These are phyloP conservation scores for Limtongozyma cylindracea DNA, from an alignment of 805 yeast genomes.

Conservation along the genomic window DNA sequence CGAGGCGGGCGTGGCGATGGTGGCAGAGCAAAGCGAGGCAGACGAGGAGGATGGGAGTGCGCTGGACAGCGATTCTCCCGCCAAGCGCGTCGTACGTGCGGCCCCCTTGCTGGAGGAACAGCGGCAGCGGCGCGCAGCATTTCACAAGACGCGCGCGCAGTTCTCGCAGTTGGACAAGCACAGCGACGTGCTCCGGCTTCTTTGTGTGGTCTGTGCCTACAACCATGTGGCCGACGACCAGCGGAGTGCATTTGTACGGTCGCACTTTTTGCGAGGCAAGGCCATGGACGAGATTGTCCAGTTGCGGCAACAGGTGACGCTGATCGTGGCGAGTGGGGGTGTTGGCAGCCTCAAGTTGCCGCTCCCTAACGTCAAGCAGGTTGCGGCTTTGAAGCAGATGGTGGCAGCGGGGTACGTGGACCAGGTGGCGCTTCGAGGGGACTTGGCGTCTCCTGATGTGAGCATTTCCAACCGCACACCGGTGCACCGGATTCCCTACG, in stretches of 20 bases:
- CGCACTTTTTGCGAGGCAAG: slow-evolving; percentile 53
- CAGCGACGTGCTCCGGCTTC: slow-evolving; percentile 50
- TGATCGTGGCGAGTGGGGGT: slow-evolving; percentile 55
- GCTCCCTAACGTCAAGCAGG: slow-evolving; percentile 44
- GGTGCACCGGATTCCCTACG: slow-evolving; percentile 37
- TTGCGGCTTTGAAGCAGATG: slow-evolving; percentile 72
- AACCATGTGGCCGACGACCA: slow-evolving; percentile 39
- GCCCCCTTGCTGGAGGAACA: slow-evolving; percentile 12
- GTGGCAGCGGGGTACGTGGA: slow-evolving; percentile 83
- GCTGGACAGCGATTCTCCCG: slow-evolving; percentile 9
- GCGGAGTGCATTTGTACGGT: slow-evolving; percentile 20
- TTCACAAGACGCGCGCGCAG: slow-evolving; percentile 26
- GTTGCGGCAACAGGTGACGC: slow-evolving; percentile 54
- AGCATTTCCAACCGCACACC: slow-evolving; percentile 28
- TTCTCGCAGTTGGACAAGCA: slow-evolving; percentile 45
- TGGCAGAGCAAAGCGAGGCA: no score
- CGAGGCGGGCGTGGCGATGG: slow-evolving; percentile 11
- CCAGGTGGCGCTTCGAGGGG: slow-evolving; percentile 72
- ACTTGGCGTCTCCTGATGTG: slow-evolving; percentile 37
- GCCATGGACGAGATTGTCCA: slow-evolving; percentile 68
- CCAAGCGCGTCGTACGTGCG: no score
- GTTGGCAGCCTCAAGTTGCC: slow-evolving; percentile 34
- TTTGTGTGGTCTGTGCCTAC: slow-evolving; percentile 71
- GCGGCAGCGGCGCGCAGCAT: slow-evolving; percentile 21
- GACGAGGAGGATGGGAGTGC: slow-evolving; percentile 13